Evolutionary conservation across 2,329 filamentous ascomycete genomes (phyloP).

Genomic region (Chrysosporium keratinophilum): DNA sequence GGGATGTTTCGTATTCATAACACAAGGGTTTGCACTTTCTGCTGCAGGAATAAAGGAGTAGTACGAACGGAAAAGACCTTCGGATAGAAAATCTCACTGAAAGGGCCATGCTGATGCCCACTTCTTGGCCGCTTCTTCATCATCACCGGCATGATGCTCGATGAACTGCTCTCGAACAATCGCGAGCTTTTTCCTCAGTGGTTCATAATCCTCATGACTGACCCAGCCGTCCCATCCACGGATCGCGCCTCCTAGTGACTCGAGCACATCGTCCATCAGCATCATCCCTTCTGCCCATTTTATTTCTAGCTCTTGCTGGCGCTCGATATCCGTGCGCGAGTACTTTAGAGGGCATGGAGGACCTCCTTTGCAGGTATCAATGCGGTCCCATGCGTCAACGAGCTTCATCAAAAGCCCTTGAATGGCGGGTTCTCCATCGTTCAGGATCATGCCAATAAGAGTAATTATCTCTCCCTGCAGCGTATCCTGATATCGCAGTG

Average conservation of each 20-base stretch:
- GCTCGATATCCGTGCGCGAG: constrained; percentile 1
- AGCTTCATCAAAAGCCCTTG: neutral
- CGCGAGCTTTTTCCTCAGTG: constrained; percentile 8
- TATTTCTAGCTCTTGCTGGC: constrained; percentile 2
- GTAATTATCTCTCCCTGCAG: neutral
- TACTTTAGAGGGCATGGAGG: constrained; percentile 1
- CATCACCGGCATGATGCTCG: constrained; percentile 3
- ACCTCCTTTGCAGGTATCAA: neutral
- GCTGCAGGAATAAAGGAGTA: too few species aligned
- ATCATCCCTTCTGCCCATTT: constrained; percentile 12
- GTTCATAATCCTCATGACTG: constrained; percentile 7
- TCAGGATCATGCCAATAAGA: neutral
- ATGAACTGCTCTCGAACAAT: constrained; percentile 9
- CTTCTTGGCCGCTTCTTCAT: constrained; percentile 6
- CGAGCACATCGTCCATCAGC: constrained; percentile 8
- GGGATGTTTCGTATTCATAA: neutral
- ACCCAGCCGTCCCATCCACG: constrained; percentile 6
- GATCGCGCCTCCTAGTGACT: neutral
- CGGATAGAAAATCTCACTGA: too few species aligned
- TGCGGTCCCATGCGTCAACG: neutral
- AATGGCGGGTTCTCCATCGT: neutral
- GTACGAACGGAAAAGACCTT: too few species aligned
- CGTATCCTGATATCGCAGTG: neutral
- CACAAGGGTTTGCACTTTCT: too few species aligned
- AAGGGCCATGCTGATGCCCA: neutral